A percentile compares a stretch with the other conserved stretches of the same genome.
phyloP scores from a whole-genome alignment of 2,329 filamentous ascomycete species.

The Fusarium sp. region DNA sequence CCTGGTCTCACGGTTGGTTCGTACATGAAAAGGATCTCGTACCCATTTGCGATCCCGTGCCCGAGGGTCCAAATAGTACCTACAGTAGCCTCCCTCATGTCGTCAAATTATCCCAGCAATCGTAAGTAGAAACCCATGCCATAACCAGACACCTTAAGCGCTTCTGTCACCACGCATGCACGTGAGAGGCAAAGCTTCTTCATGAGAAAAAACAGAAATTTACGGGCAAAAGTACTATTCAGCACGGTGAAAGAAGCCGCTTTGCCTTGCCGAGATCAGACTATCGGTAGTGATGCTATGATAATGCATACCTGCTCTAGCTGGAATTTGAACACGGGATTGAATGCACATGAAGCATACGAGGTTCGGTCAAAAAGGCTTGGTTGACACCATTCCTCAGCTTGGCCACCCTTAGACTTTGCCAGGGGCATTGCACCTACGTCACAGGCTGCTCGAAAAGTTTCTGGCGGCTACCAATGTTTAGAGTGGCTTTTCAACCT shows the following conservation, averaged over 20 bases:
- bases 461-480: not conserved
- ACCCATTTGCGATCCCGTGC: not conserved
- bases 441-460: not conserved
- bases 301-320: not conserved
- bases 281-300: not conserved
- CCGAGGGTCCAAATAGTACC: slow-evolving; percentile 4
- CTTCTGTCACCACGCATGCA: slow-evolving; percentile 3
- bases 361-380: not conserved
- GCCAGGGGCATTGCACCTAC: not conserved
- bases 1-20: slow-evolving; percentile 19
- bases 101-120: slow-evolving; percentile 2
- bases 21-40: slow-evolving; percentile 13
- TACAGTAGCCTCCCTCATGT: slow-evolving; percentile 16
- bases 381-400: not conserved
- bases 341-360: not conserved
- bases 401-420: not conserved
- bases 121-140: not conserved
- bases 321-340: not conserved
- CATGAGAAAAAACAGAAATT: not conserved
- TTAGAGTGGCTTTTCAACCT: not conserved
- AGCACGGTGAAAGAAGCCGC: not conserved
- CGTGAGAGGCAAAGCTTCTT: not conserved
- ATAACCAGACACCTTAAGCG: not conserved
- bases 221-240: not conserved
- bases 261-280: not conserved